phyloP scores from a whole-genome alignment of 192 early-diverging fungal species.

The Kappamyces sp. region DNA sequence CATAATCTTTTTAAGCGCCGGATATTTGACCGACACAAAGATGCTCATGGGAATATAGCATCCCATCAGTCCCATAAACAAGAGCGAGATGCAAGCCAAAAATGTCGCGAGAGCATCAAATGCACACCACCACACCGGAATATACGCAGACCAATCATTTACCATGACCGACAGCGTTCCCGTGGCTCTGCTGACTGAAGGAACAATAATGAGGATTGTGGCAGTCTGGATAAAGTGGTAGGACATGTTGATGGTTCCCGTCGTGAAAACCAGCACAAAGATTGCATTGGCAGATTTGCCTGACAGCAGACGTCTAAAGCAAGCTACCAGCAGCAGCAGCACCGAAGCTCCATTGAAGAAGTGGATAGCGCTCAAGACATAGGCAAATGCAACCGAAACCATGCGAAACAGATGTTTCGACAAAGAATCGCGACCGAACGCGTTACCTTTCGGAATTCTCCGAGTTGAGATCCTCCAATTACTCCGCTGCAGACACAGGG shows the following conservation, averaged over 20 bases:
- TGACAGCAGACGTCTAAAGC: background rate
- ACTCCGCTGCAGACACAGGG: too few relatives aligned
- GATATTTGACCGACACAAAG: background rate
- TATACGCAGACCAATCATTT: background rate
- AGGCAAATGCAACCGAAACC: background rate
- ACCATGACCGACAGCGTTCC: background rate
- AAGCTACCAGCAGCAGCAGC: background rate
- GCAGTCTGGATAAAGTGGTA: background rate
- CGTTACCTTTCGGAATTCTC: too few relatives aligned
- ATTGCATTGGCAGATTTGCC: background rate
- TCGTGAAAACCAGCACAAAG: background rate
- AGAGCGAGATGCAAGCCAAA: background rate
- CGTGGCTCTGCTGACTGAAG: background rate
- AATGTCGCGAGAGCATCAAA: background rate
- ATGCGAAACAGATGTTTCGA: background rate
- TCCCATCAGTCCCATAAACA: background rate
- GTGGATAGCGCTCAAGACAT: background rate
- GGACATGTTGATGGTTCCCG: background rate
- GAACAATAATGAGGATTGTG: background rate
- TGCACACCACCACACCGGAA: background rate
- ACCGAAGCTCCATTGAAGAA: background rate
- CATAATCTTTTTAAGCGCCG: background rate
- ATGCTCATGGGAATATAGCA: background rate
- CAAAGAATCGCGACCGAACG: too few relatives aligned
- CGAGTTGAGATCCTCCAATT: too few relatives aligned